Percentiles rank a stretch among this genome's conserved stretches.
phyloP scores from a whole-genome alignment of 495 filamentous ascomycete genomes.

The Xylaria flabelliformis region DNA sequence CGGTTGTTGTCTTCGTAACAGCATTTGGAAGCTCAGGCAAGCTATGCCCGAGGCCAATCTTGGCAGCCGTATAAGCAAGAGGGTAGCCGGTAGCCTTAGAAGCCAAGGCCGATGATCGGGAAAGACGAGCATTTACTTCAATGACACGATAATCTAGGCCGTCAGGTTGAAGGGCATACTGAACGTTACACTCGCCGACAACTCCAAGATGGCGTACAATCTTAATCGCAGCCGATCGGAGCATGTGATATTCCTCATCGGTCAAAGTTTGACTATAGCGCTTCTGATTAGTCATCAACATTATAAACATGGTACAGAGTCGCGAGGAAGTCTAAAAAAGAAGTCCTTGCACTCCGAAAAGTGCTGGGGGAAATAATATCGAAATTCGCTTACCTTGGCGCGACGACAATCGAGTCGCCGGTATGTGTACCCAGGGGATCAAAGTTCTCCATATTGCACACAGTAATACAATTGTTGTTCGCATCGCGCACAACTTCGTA shows the following conservation, averaged over 20 bases:
- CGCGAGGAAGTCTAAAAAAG: not conserved
- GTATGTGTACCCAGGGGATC: constrained; percentile 96
- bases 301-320: not conserved
- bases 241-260: constrained; percentile 99
- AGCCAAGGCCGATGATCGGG: constrained; percentile 92
- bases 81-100: constrained; percentile 98
- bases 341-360: not conserved
- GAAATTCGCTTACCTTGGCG: constrained; percentile 55
- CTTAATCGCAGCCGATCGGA: constrained; percentile 93
- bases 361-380: not conserved
- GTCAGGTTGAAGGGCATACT: constrained; percentile 94
- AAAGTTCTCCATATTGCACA: constrained; percentile 99
- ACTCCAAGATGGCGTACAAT: constrained; percentile 95
- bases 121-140: constrained; percentile 97
- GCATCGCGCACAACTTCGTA: constrained; percentile 97
- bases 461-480: constrained; percentile 96
- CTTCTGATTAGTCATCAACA: not conserved
- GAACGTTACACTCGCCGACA: constrained; percentile 97
- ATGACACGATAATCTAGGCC: constrained; percentile 97
- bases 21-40: constrained; percentile 95
- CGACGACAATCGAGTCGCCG: constrained; percentile 96
- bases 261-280: constrained; percentile 81
- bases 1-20: constrained; percentile 97
- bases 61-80: constrained; percentile 94
- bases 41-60: constrained; percentile 94